These are phyloP conservation scores for Strobilomyces dryophilus DNA, from an alignment of 768 basidiomycete genomes.

Conservation along the genomic window DNA sequence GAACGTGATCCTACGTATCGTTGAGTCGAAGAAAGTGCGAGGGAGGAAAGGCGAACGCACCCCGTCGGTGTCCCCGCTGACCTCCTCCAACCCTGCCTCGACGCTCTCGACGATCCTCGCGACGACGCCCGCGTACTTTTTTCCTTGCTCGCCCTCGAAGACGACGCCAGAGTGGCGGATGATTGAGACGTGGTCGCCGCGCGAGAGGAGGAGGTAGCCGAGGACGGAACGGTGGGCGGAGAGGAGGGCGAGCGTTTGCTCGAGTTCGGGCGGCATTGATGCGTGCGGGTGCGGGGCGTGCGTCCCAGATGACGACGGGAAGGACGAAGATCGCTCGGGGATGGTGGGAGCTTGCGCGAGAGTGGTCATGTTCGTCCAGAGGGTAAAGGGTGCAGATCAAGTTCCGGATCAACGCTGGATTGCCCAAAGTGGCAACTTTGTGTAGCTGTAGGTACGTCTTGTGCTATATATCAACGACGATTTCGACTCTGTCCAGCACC, in stretches of 20 bases:
- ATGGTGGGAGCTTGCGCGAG: conserved; percentile 1
- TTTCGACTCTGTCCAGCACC: conserved; percentile 40
- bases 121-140: conserved; percentile 68
- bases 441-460: too few relatives aligned
- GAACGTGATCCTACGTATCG: conserved; percentile 66
- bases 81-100: conserved; percentile 73
- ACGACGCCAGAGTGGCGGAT: conserved; percentile 82
- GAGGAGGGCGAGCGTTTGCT: conserved; percentile 70
- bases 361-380: conserved; percentile 11
- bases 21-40: neutral
- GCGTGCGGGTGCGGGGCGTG: conserved; percentile 15
- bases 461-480: neutral
- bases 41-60: conserved; percentile 33
- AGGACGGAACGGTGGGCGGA: conserved; percentile 82
- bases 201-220: conserved; percentile 80
- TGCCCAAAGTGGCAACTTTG: neutral
- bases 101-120: conserved; percentile 76
- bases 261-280: conserved; percentile 70
- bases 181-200: conserved; percentile 69
- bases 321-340: conserved; percentile 5
- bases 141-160: conserved; percentile 82
- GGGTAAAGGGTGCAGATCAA: conserved; percentile 17
- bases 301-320: conserved; percentile 10
- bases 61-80: conserved; percentile 56
- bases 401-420: neutral